Conservation (phyloP, 441 rosid genomes). For the Omphalea diandra region DNA sequence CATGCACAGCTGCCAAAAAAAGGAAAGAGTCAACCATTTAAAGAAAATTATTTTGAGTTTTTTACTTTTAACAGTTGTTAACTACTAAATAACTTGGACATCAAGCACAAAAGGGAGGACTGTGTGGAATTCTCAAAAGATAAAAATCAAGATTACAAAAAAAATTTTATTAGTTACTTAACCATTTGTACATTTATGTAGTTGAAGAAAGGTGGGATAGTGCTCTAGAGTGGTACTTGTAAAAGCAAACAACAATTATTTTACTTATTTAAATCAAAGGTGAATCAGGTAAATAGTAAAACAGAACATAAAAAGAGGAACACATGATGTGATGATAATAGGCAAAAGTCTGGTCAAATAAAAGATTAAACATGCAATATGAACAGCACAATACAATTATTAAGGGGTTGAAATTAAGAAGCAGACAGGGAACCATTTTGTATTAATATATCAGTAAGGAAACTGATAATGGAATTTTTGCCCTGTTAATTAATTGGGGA, state of each 20-base stretch:
- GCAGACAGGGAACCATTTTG: background rate
- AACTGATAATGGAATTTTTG: background rate
- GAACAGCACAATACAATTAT: background rate
- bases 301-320: background rate
- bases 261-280: background rate
- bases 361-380: background rate
- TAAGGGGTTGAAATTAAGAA: background rate
- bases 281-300: background rate
- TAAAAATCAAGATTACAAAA: background rate
- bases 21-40: conserved; percentile 14
- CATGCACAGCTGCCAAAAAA: conserved; percentile 65
- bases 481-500: background rate
- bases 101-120: background rate
- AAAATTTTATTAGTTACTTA: background rate
- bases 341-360: background rate
- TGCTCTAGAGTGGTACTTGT: background rate
- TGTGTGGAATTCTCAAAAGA: background rate
- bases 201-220: background rate
- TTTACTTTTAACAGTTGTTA: too few relatives aligned
- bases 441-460: background rate
- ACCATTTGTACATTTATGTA: background rate
- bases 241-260: background rate
- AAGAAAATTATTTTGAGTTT: too few relatives aligned
- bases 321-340: background rate
- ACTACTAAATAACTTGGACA: conserved; percentile 3